Base-by-base conservation (phyloP, 208 protist species). In the Crithidia thermophila region DNA sequence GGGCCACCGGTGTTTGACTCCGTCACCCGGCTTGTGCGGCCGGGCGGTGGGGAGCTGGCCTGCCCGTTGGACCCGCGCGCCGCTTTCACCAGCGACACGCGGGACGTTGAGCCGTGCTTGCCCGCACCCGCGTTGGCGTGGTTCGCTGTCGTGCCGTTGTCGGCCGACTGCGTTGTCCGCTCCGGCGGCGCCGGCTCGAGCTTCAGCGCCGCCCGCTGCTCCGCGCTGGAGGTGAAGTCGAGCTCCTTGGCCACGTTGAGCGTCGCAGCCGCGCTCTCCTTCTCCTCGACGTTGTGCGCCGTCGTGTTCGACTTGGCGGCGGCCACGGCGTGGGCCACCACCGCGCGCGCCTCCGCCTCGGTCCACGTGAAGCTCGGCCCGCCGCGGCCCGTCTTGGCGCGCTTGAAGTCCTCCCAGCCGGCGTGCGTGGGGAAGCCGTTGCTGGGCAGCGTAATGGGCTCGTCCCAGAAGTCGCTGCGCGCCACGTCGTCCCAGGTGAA, bases 381-480 rank as follows among this genome's bases (percentile, higher is more conserved):
- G 13, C 9, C 13, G n/a, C 50, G 49, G 13, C 47, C 39, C 4
- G n/a, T 37, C 50, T 57, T 66, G 5, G 43, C 40, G n/a, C 52
- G 60, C 23, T 34, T 47, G 61, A 87, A 87, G 28, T 61, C 72
- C 16, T 88, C 86, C 79, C 91, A 95, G 16, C 55, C 84, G 3
- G 88, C 74, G 59, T 97, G 78, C 8, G 72, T 10, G 10, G 90
- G 81, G 47, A 94, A 72, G 1, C 55, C 49, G 33, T 37, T 49
- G 30, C 55, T 61, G 14, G 67, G 68, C 39, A 82, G 47, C 20
- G 73, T 23, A 25, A 85, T 42, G 9, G 68, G 63, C 45, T 81
- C 86, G 28, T 95, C 81, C 93, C 92, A 98, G 75, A 96, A 97
- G 18, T 63, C 61, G 62, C 81, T 84, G 10, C 64, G 53, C n/a